A percentile compares a stretch with the other conserved stretches of the same genome.
Conservation (phyloP, 140 eudicot genomes). For the Anethum foeniculum region DNA sequence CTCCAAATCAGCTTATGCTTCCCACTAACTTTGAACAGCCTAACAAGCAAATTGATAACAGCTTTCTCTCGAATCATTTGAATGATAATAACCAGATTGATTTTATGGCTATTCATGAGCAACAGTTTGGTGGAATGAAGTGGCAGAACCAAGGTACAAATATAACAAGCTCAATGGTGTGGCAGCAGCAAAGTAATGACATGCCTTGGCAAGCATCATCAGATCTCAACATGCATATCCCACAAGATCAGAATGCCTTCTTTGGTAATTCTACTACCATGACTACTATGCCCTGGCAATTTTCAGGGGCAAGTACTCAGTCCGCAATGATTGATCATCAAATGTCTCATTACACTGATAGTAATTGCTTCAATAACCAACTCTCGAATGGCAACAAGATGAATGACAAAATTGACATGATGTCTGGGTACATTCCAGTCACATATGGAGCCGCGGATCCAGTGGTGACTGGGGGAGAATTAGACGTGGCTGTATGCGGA, state of each 20-base stretch:
- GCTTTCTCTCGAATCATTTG: slow-evolving; percentile 17
- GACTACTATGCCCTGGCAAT: slow-evolving; percentile 9
- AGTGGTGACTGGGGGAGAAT: slow-evolving; percentile 13
- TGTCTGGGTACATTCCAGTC: slow-evolving; percentile 7
- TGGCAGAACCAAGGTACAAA: slow-evolving; percentile 16
- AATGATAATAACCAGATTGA: slow-evolving; percentile 11
- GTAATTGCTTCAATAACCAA: neutral
- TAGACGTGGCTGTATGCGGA: slow-evolving; percentile 15
- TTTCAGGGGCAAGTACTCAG: neutral
- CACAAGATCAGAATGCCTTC: slow-evolving; percentile 1
- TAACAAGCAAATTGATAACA: neutral
- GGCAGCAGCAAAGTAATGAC: slow-evolving; percentile 9
- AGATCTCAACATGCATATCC: slow-evolving; percentile 14
- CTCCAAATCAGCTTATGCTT: slow-evolving; percentile 7
- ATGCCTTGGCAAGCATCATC: slow-evolving; percentile 12
- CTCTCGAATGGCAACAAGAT: neutral
- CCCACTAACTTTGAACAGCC: neutral
- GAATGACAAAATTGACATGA: slow-evolving; percentile 12
- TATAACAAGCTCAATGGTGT: neutral
- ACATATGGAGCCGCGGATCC: neutral
- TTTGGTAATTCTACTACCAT: slow-evolving; percentile 8
- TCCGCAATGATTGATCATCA: neutral
- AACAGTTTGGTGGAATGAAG: slow-evolving; percentile 15
- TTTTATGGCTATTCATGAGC: slow-evolving; percentile 17
- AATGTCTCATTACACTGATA: neutral